Percentiles rank a stretch among this genome's conserved stretches.
Evolutionary conservation across 345 rosid species (phyloP).

Genomic region (Populus alba): DNA sequence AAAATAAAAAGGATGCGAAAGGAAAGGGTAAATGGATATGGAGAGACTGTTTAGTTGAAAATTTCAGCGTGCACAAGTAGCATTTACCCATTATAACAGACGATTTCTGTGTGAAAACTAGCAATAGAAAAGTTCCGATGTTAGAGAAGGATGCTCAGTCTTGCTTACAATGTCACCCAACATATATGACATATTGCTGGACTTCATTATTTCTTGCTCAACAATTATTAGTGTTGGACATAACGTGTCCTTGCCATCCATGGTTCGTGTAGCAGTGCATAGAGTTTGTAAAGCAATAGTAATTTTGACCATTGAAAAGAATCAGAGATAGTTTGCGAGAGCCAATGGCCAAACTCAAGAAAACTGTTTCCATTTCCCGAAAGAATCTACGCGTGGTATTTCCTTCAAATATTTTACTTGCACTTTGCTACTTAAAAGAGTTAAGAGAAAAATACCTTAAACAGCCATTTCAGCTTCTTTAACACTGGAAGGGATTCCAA

Average conservation of each 20-base stretch:
- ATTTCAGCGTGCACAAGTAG: neutral
- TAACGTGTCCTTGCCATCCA: too few relatives aligned
- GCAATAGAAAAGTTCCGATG: neutral
- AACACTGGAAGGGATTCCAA: constrained; percentile 70
- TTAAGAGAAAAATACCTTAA: constrained; percentile 29
- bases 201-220: too few relatives aligned
- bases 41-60: neutral
- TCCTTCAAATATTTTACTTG: constrained; percentile 1
- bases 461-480: constrained; percentile 96
- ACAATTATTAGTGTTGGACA: too few relatives aligned
- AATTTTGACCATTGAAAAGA: neutral
- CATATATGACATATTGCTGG: too few relatives aligned
- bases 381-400: neutral
- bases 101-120: neutral
- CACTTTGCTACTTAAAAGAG: neutral
- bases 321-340: neutral
- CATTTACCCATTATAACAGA: neutral
- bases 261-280: too few relatives aligned
- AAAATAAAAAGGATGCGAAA: too few relatives aligned
- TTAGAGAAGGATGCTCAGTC: too few relatives aligned
- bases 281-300: neutral
- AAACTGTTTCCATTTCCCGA: neutral
- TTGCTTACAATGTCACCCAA: too few relatives aligned
- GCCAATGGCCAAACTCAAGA: neutral
- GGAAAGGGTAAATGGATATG: neutral